Base-by-base conservation (phyloP, 805 yeast genomes). In the Wickerhamomyces bisporus region DNA sequence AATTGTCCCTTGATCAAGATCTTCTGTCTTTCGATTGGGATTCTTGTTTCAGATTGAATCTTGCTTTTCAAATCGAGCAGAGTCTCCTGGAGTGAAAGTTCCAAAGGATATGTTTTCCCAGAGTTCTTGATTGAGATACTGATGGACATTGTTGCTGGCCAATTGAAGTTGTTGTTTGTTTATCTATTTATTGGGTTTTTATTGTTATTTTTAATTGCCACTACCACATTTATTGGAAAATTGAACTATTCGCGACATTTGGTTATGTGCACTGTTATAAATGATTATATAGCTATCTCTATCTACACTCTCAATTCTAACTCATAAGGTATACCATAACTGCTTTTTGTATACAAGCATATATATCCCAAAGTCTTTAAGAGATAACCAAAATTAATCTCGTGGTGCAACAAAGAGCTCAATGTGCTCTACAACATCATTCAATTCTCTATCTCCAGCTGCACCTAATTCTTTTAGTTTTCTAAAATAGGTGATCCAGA, bases 21-120 rank as follows among this genome's bases (percentile, higher is more conserved):
- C 65, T 91, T 91, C 64, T 93, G 98, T 50, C 96, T 80, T 38
- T 77, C 83, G 2, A 79, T 75, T n/a, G 96, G 95, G 39, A 93
- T 86, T 41, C 77, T 77, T 3, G 98, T 91, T 41, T 77, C 58
- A 17, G 78, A 75, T 48, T 74, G 79, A 39, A 93, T 79, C 60
- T 33, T 68, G 62, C 58, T 88, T 91, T 13, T 16, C 60, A 74
- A 64, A 34, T 71, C 79, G 24, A 81, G 65, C 5, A 73, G 79
- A 16, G 61, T 55, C 12, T 63, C 62, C 6, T 38, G 38, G 5
- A 42, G 47, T 1, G 37, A 33, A 15, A 66, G 35, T 3, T 53
- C 47, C n/a, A 76, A 61, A 10, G 79, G 77, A 57, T 81, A 77
- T 6, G 69, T 60, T 49, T 81, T 81, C 29, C 91, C 88, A 3